Evolutionary conservation across 1,139 yeast genomes (phyloP), one percentile per base, ranked within the genome.

Genomic region (Yamadazyma diddensiae): DNA sequence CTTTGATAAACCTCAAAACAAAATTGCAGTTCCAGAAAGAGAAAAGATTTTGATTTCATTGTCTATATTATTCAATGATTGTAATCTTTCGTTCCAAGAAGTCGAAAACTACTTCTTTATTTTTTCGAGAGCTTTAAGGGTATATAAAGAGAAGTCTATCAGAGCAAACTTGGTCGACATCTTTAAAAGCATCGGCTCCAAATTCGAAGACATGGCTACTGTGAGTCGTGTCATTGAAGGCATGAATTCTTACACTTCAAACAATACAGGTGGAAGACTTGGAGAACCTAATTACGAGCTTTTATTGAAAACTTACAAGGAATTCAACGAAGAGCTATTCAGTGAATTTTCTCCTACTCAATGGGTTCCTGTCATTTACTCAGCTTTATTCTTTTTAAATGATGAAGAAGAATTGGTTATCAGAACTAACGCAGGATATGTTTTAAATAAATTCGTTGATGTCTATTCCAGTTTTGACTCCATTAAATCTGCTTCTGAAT

Each of bases 381-480:
- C 80, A 38, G 70, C 79, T 39, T 65, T 92, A 26, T 88, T 63
- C 50, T 85, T 76, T 53, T 73, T 92, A 37, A 79, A 79, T 38
- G 95, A 87, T 49, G 81, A 79, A 22, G 81, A 77, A 15, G 99
- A 92, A 53, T 66, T 84, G 37, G 82, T 95, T 0, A 63, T 92
- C 34, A 72, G 97, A 55, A 74, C 86, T 1, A 87, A 84, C 50
- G 87, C 96, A 1, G 63, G 86, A 1, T 81, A 73, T 46, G 61
- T 81, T 1, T 55, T 92, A 41, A 71, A 70, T 36, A 67, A 83
- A 30, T 87, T 80, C 51, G 62, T 86, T 31, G 95, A 86, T 46
- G 67, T 75, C 23, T 61, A 66, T 22, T 64, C 77, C 3, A 47
- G 45, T 3, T 60, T 64, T 32, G 45, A 47, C 2, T 37, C 57